Percentiles rank a stretch among this genome's conserved stretches.
Evolutionary conservation across 2,329 filamentous ascomycete species (phyloP).

Genomic region (Cryphonectria nitschkei): DNA sequence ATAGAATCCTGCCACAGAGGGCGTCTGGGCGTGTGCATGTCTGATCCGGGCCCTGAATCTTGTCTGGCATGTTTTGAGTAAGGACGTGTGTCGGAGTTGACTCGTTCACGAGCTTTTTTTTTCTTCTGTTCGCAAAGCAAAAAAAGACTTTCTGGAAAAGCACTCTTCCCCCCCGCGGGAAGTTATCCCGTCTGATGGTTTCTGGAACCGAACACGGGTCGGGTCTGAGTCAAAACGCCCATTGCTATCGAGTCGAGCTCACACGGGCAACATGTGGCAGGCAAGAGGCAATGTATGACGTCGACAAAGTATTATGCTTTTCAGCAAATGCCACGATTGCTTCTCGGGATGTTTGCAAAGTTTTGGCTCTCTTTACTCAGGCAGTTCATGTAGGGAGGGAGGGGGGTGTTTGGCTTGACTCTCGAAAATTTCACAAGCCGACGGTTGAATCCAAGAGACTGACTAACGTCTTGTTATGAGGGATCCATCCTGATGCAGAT

Average conservation of each 20-base stretch:
- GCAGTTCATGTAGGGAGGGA: neutral
- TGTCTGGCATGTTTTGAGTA: neutral
- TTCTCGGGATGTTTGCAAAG: neutral
- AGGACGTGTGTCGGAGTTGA: neutral
- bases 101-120: neutral
- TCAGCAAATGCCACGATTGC: neutral
- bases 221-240: neutral
- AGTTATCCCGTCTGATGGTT: neutral
- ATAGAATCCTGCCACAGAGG: neutral
- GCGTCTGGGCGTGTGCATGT: neutral
- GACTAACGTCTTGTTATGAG: neutral
- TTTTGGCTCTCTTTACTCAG: neutral
- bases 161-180: neutral
- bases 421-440: neutral
- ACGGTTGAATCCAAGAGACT: neutral
- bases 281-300: neutral
- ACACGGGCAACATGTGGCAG: neutral
- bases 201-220: neutral
- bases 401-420: too few relatives aligned
- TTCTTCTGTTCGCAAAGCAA: neutral
- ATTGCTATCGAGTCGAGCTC: slow-evolving; percentile 1
- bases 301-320: neutral
- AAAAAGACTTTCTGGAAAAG: neutral
- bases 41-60: neutral
- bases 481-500: neutral